Conservation (phyloP, 2,329 filamentous ascomycete species). For the Diaporthe amygdali region DNA sequence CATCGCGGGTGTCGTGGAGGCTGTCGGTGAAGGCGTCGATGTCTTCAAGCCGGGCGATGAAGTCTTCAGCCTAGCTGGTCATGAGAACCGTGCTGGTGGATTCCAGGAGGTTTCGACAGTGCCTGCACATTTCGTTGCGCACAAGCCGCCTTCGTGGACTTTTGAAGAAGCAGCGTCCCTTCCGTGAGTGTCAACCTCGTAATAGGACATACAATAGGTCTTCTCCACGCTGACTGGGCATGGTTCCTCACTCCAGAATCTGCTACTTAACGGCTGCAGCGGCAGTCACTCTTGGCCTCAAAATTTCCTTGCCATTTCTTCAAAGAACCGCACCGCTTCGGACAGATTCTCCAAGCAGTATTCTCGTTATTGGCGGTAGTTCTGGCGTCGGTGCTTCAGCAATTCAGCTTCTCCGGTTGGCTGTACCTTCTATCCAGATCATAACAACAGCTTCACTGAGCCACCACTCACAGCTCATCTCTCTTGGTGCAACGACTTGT, state of each 20-base stretch:
- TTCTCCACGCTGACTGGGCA: background rate
- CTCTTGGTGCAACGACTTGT: slow-evolving; percentile 29
- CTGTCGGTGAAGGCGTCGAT: slow-evolving; percentile 36
- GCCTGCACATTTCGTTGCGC: slow-evolving; percentile 29
- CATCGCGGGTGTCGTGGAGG: slow-evolving; percentile 39
- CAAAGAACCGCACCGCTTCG: background rate
- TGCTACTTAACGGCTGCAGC: slow-evolving; percentile 32
- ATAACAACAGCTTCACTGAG: slow-evolving; percentile 37
- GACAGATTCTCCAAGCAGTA: slow-evolving; percentile 27
- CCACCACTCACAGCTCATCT: slow-evolving; percentile 30
- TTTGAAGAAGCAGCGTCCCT: slow-evolving; percentile 39
- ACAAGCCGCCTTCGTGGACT: slow-evolving; percentile 34
- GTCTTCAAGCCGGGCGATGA: slow-evolving; percentile 36
- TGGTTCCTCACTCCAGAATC: slow-evolving; percentile 24
- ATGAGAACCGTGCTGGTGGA: slow-evolving; percentile 27
- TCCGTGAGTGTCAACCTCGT: slow-evolving; percentile 28
- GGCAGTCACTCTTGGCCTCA: slow-evolving; percentile 31
- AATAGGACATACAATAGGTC: background rate
- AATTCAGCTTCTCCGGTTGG: slow-evolving; percentile 41
- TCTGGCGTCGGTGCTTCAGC: slow-evolving; percentile 38
- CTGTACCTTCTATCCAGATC: slow-evolving; percentile 35
- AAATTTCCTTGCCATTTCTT: slow-evolving; percentile 33
- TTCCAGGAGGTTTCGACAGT: slow-evolving; percentile 36
- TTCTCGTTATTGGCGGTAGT: slow-evolving; percentile 43
- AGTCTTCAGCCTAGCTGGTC: slow-evolving; percentile 30